These are phyloP conservation scores for Agaricus subrufescens DNA, from an alignment of 768 basidiomycete genomes.

Conservation along the genomic window DNA sequence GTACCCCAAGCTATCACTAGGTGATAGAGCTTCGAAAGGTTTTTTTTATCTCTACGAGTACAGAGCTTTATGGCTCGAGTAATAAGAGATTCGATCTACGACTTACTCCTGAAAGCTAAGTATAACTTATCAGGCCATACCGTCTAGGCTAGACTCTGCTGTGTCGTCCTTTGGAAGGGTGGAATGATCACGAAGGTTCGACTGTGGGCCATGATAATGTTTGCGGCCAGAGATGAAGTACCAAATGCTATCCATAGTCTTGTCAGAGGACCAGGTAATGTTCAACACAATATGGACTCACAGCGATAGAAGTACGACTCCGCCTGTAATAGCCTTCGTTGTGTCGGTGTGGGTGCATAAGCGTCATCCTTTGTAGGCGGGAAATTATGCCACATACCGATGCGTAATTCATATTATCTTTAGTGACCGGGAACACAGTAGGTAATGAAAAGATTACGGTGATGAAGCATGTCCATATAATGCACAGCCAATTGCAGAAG, in stretches of 20 bases:
- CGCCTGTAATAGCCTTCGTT: constrained; percentile 43
- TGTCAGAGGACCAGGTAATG: constrained; percentile 2
- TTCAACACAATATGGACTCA: constrained; percentile 24
- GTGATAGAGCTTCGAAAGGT: too few relatives aligned
- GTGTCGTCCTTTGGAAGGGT: constrained; percentile 1
- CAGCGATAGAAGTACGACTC: constrained; percentile 51
- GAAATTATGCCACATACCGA: constrained; percentile 37
- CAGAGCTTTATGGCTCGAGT: too few relatives aligned
- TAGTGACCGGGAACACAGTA: constrained; percentile 63
- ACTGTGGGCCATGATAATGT: constrained; percentile 56
- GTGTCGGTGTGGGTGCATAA: not conserved
- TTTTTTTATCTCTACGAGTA: too few relatives aligned
- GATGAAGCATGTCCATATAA: constrained; percentile 65
- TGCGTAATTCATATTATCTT: constrained; percentile 78
- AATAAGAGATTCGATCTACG: too few relatives aligned
- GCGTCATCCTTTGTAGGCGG: not conserved
- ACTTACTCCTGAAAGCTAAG: not conserved
- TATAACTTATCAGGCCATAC: constrained; percentile 1
- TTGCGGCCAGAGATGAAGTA: constrained; percentile 48
- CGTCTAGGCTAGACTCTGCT: not conserved
- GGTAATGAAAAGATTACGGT: constrained; percentile 72
- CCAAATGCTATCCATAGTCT: constrained; percentile 34
- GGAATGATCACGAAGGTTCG: constrained; percentile 37
- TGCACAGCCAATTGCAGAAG: constrained; percentile 59
- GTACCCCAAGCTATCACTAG: not conserved